phyloP scores from a whole-genome alignment of 1,284 basidiomycete genomes.

The Ustilago lituana region DNA sequence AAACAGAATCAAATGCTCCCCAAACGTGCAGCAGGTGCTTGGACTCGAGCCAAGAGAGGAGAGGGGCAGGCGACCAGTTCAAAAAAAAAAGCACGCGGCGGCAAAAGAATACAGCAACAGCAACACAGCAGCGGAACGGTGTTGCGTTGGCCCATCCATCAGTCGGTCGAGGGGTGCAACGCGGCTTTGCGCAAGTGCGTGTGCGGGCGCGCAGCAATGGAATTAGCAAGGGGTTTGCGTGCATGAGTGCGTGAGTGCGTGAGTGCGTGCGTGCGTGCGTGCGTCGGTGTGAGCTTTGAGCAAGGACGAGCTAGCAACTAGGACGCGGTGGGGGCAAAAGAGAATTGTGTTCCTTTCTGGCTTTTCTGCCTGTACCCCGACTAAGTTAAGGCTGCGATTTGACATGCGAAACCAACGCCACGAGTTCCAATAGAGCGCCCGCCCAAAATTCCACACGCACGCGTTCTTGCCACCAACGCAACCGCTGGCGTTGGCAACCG shows the following conservation, averaged over 20 bases:
- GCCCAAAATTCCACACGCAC: too few relatives aligned
- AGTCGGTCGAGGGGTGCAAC: background rate
- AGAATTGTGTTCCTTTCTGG: too few relatives aligned
- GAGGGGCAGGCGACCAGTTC: background rate
- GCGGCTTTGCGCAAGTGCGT: too few relatives aligned
- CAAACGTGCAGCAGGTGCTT: background rate
- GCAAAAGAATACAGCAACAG: background rate
- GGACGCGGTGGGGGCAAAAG: too few relatives aligned
- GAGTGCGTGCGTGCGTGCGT: constrained; percentile 5
- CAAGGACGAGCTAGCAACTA: too few relatives aligned
- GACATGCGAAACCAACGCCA: too few relatives aligned
- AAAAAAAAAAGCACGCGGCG: background rate
- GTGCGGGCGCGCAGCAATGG: background rate
- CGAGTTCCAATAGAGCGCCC: too few relatives aligned
- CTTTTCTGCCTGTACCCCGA: too few relatives aligned
- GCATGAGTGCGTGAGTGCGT: background rate
- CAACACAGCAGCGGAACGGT: background rate
- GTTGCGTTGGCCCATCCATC: constrained; percentile 10
- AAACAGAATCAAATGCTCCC: background rate
- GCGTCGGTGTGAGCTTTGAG: background rate
- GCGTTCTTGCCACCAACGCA: too few relatives aligned
- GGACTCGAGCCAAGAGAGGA: background rate
- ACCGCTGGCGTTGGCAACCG: too few relatives aligned
- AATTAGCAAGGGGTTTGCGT: background rate
- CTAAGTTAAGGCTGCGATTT: too few relatives aligned